A percentile compares a stretch with the other conserved stretches of the same genome.
These are phyloP conservation scores for Trypanosoma mega DNA, from an alignment of 208 protist species.

Conservation along the genomic window DNA sequence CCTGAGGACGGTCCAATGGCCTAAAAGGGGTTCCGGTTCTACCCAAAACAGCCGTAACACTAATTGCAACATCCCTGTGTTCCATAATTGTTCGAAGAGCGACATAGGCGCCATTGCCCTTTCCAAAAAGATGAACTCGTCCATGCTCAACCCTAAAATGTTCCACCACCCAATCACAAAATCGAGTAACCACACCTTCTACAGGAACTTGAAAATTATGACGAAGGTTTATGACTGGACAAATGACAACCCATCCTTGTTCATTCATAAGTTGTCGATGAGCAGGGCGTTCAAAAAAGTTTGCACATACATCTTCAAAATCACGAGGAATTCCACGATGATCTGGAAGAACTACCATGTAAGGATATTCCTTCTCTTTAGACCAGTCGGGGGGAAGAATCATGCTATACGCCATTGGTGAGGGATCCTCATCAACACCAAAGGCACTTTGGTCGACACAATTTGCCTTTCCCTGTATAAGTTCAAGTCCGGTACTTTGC, in stretches of 20 bases:
- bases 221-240: constrained; percentile 73
- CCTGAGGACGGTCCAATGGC: constrained; percentile 63
- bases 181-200: constrained; percentile 76
- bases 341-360: constrained; percentile 81
- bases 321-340: constrained; percentile 70
- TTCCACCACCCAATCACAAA: constrained; percentile 85
- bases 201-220: constrained; percentile 77
- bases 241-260: constrained; percentile 79
- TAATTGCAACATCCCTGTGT: constrained; percentile 68
- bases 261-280: constrained; percentile 68
- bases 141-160: constrained; percentile 74
- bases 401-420: constrained; percentile 77
- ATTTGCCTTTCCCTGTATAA: constrained; percentile 73
- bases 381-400: constrained; percentile 65
- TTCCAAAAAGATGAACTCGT: constrained; percentile 83
- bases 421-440: constrained; percentile 59
- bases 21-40: constrained; percentile 72
- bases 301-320: constrained; percentile 88
- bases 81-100: constrained; percentile 76
- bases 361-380: constrained; percentile 59
- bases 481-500: constrained; percentile 57
- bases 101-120: constrained; percentile 79
- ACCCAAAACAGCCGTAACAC: constrained; percentile 77
- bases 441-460: constrained; percentile 80
- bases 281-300: constrained; percentile 80